Conservation (phyloP, 495 filamentous ascomycete species). For the Trichoderma orchidacearum region DNA sequence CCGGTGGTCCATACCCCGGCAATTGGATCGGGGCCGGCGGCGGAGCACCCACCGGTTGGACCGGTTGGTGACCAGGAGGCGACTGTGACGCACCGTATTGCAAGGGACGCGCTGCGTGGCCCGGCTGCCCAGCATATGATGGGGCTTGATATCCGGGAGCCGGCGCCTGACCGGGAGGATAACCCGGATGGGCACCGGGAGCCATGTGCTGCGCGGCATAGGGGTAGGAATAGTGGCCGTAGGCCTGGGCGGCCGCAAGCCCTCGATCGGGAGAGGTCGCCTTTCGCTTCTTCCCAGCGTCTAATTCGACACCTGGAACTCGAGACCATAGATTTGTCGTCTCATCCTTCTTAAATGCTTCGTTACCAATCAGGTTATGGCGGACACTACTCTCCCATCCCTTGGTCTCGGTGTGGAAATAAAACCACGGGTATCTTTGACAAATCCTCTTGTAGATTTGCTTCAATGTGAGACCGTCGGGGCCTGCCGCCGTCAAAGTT, state of each 20-base stretch:
- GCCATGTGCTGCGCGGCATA: constrained; percentile 8
- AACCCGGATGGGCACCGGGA: neutral
- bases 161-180: constrained; percentile 5
- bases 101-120: constrained; percentile 7
- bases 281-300: constrained; percentile 38
- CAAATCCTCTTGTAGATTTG: constrained; percentile 89
- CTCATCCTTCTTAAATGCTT: constrained; percentile 76
- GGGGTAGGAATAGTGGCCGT: constrained; percentile 7
- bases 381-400: constrained; percentile 97
- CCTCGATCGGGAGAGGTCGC: constrained; percentile 29
- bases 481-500: constrained; percentile 58
- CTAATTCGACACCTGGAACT: constrained; percentile 34
- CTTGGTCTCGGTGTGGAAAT: constrained; percentile 62
- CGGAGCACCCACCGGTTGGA: constrained; percentile 16
- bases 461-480: constrained; percentile 65
- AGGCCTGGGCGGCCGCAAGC: neutral
- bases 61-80: constrained; percentile 11
- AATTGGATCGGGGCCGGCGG: constrained; percentile 18
- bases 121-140: neutral
- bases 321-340: constrained; percentile 33
- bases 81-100: constrained; percentile 11
- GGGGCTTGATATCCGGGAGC: constrained; percentile 10
- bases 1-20: constrained; percentile 14
- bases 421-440: constrained; percentile 80
- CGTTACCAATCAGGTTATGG: constrained; percentile 84